phyloP scores from a whole-genome alignment of 805 yeast species.

The Candida krabiensis region DNA sequence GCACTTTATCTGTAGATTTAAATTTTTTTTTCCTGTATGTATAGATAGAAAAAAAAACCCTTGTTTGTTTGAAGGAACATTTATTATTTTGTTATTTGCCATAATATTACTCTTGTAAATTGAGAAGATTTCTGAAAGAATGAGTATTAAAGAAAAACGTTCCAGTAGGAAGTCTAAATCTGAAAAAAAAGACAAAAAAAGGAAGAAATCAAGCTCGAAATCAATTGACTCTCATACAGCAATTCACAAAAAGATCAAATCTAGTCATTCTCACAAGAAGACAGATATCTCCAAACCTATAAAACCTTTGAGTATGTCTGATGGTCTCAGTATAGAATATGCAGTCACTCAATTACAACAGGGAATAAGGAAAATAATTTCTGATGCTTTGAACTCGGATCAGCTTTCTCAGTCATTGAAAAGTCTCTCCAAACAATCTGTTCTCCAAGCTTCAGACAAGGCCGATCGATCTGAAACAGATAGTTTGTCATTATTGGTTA shows the following conservation, averaged over 20 bases:
- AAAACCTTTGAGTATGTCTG: conserved; percentile 17
- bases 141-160: too few relatives aligned
- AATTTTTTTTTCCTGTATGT: too few relatives aligned
- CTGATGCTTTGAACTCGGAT: conserved; percentile 55
- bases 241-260: too few relatives aligned
- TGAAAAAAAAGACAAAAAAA: conserved; percentile 3
- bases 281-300: conserved; percentile 13
- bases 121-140: too few relatives aligned
- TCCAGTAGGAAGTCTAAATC: too few relatives aligned
- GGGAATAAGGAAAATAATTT: conserved; percentile 48
- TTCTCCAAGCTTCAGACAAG: conserved; percentile 23
- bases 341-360: conserved; percentile 54
- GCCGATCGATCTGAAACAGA: too few relatives aligned
- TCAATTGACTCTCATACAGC: not conserved
- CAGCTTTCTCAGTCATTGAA: conserved; percentile 38
- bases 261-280: not conserved
- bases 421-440: conserved; percentile 4
- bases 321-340: conserved; percentile 44
- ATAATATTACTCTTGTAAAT: too few relatives aligned
- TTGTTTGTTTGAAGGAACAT: too few relatives aligned
- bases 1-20: too few relatives aligned
- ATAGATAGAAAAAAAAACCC: too few relatives aligned
- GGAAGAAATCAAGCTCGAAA: conserved; percentile 8
- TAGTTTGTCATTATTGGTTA: conserved; percentile 43
- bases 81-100: too few relatives aligned